phyloP scores from a whole-genome alignment of 768 basidiomycete genomes.

The Termitomyces sp. region DNA sequence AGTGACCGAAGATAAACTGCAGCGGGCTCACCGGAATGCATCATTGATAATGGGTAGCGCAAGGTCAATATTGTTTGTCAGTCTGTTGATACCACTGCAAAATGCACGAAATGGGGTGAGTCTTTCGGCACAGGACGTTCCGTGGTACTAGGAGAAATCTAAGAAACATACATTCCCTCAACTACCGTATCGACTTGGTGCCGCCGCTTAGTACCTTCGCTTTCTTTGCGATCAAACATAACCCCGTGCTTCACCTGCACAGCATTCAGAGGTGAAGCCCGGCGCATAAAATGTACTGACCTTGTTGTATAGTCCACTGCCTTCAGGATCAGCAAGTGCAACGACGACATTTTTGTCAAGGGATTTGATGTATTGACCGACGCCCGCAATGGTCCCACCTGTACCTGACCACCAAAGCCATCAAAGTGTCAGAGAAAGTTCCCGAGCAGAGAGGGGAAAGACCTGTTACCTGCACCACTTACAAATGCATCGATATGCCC shows the following conservation, averaged over 20 bases:
- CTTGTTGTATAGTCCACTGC: slow-evolving; percentile 95
- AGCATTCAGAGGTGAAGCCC: background rate
- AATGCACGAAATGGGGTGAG: background rate
- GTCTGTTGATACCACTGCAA: slow-evolving; percentile 83
- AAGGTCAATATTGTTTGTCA: slow-evolving; percentile 87
- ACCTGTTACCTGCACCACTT: slow-evolving; percentile 71
- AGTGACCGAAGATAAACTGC: background rate
- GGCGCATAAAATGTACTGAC: slow-evolving; percentile 27
- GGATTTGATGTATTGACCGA: slow-evolving; percentile 75
- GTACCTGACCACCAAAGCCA: slow-evolving; percentile 57
- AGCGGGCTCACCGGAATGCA: slow-evolving; percentile 66
- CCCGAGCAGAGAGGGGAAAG: background rate
- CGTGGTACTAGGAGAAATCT: background rate
- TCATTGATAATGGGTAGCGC: slow-evolving; percentile 86
- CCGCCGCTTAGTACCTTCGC: slow-evolving; percentile 88
- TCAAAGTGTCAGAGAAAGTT: background rate
- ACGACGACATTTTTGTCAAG: slow-evolving; percentile 64
- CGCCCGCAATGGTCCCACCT: slow-evolving; percentile 91
- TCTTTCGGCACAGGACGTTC: background rate
- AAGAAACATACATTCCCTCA: slow-evolving; percentile 69
- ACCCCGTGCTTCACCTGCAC: slow-evolving; percentile 82
- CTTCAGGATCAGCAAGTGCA: slow-evolving; percentile 87
- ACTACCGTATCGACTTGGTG: slow-evolving; percentile 96
- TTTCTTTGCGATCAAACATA: slow-evolving; percentile 91
- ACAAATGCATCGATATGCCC: slow-evolving; percentile 83